These are phyloP conservation scores for Aureobasidium leucospermi DNA, from an alignment of 2,329 filamentous ascomycete genomes.

Conservation along the genomic window DNA sequence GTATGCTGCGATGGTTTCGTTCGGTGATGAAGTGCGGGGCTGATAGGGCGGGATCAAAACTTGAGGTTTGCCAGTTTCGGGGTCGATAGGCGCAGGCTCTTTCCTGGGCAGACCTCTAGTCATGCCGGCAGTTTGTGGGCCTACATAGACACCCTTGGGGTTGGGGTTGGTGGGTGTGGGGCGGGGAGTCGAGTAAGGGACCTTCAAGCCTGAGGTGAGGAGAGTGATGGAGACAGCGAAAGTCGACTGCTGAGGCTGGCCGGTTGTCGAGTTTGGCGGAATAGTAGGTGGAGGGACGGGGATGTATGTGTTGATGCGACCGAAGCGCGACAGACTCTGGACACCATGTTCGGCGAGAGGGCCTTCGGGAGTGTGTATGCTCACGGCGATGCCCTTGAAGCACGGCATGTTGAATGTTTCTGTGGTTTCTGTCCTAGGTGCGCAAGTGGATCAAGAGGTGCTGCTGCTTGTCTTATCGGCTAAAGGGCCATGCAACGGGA, in stretches of 20 bases:
- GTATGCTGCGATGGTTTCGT: conserved; percentile 96
- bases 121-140: conserved; percentile 25
- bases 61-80: conserved; percentile 38
- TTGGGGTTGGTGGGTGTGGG: conserved; percentile 66
- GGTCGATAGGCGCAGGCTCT: conserved; percentile 34
- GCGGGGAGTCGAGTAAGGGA: conserved; percentile 89
- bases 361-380: conserved; percentile 75
- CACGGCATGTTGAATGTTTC: conserved; percentile 61
- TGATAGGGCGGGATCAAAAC: conserved; percentile 73
- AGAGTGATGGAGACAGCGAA: conserved; percentile 98
- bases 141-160: conserved; percentile 76
- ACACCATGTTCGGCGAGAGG: conserved; percentile 90
- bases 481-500: background rate
- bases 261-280: conserved; percentile 53
- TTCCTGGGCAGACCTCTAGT: conserved; percentile 49
- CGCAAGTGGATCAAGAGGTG: background rate
- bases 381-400: conserved; percentile 98
- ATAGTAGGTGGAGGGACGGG: conserved; percentile 85
- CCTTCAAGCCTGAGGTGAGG: conserved; percentile 76
- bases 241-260: conserved; percentile 83
- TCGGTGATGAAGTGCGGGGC: conserved; percentile 82
- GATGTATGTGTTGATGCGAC: conserved; percentile 94
- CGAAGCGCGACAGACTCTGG: conserved; percentile 84
- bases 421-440: background rate
- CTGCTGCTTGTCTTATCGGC: background rate